These are phyloP conservation scores for Saprolegnia parasitica DNA, from an alignment of 352 stramenopile genomes.

Conservation along the genomic window DNA sequence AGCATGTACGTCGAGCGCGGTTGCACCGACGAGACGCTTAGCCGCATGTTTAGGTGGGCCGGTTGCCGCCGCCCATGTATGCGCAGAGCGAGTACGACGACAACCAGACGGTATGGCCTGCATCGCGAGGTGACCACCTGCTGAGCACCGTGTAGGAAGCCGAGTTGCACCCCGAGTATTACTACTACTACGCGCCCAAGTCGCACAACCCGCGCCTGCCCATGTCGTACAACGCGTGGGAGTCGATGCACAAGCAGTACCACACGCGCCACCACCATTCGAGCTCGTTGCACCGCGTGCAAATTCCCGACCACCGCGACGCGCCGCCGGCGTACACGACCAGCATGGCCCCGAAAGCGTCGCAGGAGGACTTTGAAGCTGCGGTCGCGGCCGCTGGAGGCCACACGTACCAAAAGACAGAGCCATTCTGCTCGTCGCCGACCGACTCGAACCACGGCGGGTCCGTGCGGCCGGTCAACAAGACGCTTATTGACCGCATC, in stretches of 20 bases:
- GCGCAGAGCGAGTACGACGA: slow-evolving; percentile 22
- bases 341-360: slow-evolving; percentile 31
- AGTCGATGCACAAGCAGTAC: slow-evolving; percentile 18
- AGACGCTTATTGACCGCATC: slow-evolving; percentile 60
- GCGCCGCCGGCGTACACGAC: slow-evolving; percentile 13
- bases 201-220: slow-evolving; percentile 20
- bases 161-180: slow-evolving; percentile 21
- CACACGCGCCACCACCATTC: background rate
- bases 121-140: slow-evolving; percentile 12
- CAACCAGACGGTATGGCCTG: slow-evolving; percentile 27
- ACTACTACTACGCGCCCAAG: slow-evolving; percentile 25
- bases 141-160: slow-evolving; percentile 1
- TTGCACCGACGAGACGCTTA: background rate
- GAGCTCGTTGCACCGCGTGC: slow-evolving; percentile 21
- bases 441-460: slow-evolving; percentile 19
- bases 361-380: slow-evolving; percentile 29
- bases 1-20: slow-evolving; percentile 35
- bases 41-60: background rate
- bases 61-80: slow-evolving; percentile 15
- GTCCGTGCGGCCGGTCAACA: slow-evolving; percentile 18
- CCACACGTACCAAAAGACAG: slow-evolving; percentile 19
- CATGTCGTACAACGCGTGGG: slow-evolving; percentile 24
- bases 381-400: slow-evolving; percentile 38
- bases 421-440: slow-evolving; percentile 15
- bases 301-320: slow-evolving; percentile 2